These are phyloP conservation scores for Yamadazyma philogaea DNA, from an alignment of 805 yeast species.

Conservation along the genomic window DNA sequence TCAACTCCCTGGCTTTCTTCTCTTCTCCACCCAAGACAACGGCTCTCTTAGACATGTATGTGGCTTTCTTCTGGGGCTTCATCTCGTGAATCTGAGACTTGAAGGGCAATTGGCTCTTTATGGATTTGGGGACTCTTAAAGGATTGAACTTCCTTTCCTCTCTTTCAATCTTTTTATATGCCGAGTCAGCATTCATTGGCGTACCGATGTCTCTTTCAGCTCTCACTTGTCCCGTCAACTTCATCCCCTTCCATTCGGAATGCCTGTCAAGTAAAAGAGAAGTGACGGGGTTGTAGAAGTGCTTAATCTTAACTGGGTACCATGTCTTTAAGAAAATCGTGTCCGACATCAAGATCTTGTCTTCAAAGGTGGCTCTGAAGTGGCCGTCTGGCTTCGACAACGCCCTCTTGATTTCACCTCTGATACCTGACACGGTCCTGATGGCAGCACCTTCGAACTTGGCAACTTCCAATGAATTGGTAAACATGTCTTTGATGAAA, in stretches of 20 bases:
- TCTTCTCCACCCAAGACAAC: constrained; percentile 91
- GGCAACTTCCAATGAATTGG: constrained; percentile 89
- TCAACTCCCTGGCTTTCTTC: constrained; percentile 84
- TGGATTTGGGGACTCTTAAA: constrained; percentile 75
- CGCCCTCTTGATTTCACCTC: constrained; percentile 97
- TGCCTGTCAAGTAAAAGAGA: constrained; percentile 77
- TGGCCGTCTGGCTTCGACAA: constrained; percentile 92
- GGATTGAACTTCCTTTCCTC: constrained; percentile 82
- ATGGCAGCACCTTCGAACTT: constrained; percentile 97
- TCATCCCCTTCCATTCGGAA: constrained; percentile 93
- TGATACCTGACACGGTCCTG: constrained; percentile 92
- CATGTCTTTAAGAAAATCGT: constrained; percentile 88
- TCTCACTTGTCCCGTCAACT: constrained; percentile 90
- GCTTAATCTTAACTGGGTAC: constrained; percentile 91
- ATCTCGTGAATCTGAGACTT: constrained; percentile 84
- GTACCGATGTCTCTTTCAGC: constrained; percentile 67
- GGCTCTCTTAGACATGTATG: constrained; percentile 86
- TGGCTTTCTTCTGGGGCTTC: constrained; percentile 81
- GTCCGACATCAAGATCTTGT: constrained; percentile 87
- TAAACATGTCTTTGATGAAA: constrained; percentile 94
- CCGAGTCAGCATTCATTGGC: constrained; percentile 51
- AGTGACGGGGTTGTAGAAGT: constrained; percentile 94
- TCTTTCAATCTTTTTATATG: constrained; percentile 74
- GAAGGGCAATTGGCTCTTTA: constrained; percentile 81
- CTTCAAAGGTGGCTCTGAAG: constrained; percentile 96